These are phyloP conservation scores for Diutina siamensis DNA, from an alignment of 1,139 yeast genomes.

Conservation along the genomic window DNA sequence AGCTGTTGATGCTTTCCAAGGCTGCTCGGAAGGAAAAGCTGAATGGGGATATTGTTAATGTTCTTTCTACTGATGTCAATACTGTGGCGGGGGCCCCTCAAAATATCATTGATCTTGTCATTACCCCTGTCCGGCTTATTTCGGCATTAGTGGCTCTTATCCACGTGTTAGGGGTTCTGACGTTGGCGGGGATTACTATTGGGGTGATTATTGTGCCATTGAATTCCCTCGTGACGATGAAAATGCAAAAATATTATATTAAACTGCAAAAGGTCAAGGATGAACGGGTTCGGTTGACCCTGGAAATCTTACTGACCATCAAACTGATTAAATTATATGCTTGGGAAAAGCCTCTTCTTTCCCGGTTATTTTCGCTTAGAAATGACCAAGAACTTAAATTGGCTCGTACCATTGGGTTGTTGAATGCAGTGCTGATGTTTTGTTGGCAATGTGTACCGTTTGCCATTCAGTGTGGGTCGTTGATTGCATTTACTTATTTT, in stretches of 20 bases:
- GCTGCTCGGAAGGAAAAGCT: conserved; percentile 33
- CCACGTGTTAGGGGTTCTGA: conserved; percentile 47
- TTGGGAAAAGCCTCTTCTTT: conserved; percentile 60
- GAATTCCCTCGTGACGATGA: conserved; percentile 38
- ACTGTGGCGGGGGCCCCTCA: conserved; percentile 43
- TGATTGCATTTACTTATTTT: neutral
- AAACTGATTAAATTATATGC: conserved; percentile 63
- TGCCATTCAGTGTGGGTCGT: conserved; percentile 1
- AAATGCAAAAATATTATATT: conserved; percentile 36
- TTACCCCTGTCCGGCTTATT: conserved; percentile 48
- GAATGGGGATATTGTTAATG: conserved; percentile 47
- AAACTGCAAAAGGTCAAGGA: conserved; percentile 63
- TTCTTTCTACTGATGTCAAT: conserved; percentile 48
- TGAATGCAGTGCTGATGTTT: conserved; percentile 6
- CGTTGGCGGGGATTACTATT: conserved; percentile 46
- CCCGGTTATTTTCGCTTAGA: conserved; percentile 36
- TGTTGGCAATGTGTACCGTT: conserved; percentile 4
- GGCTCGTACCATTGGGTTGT: conserved; percentile 15
- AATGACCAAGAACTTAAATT: conserved; percentile 40
- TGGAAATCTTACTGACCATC: conserved; percentile 51
- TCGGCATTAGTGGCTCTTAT: conserved; percentile 46
- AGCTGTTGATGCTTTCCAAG: conserved; percentile 36
- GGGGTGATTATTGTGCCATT: conserved; percentile 49
- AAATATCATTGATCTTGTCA: conserved; percentile 41
- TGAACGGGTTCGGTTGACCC: conserved; percentile 40